These are phyloP conservation scores for Ettlia oleoabundans DNA, from an alignment of 139 green algal species.

Conservation along the genomic window DNA sequence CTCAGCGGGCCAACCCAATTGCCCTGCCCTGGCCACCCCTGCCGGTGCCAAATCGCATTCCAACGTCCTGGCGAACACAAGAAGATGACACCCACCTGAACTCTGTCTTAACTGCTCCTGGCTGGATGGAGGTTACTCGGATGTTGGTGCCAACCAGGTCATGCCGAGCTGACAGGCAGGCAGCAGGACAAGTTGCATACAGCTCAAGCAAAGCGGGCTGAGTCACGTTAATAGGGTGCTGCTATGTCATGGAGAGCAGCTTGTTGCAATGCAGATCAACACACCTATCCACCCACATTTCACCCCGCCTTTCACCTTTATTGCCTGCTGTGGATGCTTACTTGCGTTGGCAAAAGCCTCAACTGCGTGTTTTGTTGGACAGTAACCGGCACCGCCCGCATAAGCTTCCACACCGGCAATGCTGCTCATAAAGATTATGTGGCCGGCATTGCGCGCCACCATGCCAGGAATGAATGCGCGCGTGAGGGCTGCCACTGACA, in stretches of 20 bases:
- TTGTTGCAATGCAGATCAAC: no score
- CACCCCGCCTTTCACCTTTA: no score
- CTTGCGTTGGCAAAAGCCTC: slow-evolving; percentile 66
- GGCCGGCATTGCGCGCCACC: slow-evolving; percentile 70
- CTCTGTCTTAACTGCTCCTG: slow-evolving; percentile 45
- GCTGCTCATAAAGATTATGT: slow-evolving; percentile 81
- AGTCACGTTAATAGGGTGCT: no score
- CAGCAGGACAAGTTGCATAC: background rate
- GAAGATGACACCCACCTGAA: background rate
- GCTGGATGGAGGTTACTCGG: slow-evolving; percentile 75
- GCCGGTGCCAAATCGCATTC: no score
- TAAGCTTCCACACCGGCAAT: slow-evolving; percentile 19
- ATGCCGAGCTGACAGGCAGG: slow-evolving; percentile 55
- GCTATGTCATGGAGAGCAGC: no score
- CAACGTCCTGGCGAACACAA: no score
- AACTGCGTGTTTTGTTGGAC: slow-evolving; percentile 78
- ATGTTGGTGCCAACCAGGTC: slow-evolving; percentile 82
- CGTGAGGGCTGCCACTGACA: slow-evolving; percentile 71
- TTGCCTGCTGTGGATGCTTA: background rate
- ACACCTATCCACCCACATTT: no score
- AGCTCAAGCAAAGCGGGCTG: background rate
- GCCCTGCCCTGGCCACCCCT: background rate
- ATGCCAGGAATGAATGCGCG: slow-evolving; percentile 70
- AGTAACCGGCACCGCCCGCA: slow-evolving; percentile 76
- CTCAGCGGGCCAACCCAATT: background rate